A percentile compares a stretch with the other conserved stretches of the same genome.
These are phyloP conservation scores for Globisporangium spinosum DNA, from an alignment of 352 stramenopile genomes.

Conservation along the genomic window DNA sequence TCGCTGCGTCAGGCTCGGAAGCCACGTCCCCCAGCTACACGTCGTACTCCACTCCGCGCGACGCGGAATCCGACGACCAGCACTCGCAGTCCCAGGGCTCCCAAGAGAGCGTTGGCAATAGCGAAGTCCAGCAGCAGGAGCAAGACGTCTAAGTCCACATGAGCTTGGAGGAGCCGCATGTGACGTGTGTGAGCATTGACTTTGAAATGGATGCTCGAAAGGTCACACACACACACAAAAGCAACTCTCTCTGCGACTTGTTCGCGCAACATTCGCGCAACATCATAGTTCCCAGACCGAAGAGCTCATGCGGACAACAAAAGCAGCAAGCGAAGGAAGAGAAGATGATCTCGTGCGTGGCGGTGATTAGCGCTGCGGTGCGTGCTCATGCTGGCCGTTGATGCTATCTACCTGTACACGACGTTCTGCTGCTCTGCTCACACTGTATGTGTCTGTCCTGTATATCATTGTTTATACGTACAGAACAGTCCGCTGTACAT, in stretches of 20 bases:
- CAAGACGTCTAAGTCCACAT: too few species aligned
- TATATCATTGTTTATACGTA: background rate
- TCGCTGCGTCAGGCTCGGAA: background rate
- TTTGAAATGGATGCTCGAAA: slow-evolving; percentile 1
- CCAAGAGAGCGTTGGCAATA: background rate
- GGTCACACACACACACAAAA: background rate
- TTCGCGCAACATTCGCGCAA: slow-evolving; percentile 9
- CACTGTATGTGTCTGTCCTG: background rate
- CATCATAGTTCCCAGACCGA: background rate
- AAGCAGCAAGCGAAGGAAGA: background rate
- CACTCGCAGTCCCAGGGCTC: background rate
- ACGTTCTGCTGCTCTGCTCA: background rate
- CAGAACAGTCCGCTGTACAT: slow-evolving; percentile 84
- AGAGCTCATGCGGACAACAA: slow-evolving; percentile 3
- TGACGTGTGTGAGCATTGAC: background rate
- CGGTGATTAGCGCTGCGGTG: slow-evolving; percentile 76
- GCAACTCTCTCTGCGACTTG: background rate
- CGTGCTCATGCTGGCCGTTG: slow-evolving; percentile 14
- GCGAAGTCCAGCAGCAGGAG: background rate
- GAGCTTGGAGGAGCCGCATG: background rate
- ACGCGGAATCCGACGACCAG: slow-evolving; percentile 5
- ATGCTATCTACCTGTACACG: background rate
- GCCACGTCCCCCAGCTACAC: slow-evolving; percentile 3
- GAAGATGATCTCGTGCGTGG: slow-evolving; percentile 78
- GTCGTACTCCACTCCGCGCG: slow-evolving; percentile 7